A percentile compares a stretch with the other conserved stretches of the same genome.
These are phyloP conservation scores for Leucosporidium creatinivorum DNA, from an alignment of 768 basidiomycete species.

Conservation along the genomic window DNA sequence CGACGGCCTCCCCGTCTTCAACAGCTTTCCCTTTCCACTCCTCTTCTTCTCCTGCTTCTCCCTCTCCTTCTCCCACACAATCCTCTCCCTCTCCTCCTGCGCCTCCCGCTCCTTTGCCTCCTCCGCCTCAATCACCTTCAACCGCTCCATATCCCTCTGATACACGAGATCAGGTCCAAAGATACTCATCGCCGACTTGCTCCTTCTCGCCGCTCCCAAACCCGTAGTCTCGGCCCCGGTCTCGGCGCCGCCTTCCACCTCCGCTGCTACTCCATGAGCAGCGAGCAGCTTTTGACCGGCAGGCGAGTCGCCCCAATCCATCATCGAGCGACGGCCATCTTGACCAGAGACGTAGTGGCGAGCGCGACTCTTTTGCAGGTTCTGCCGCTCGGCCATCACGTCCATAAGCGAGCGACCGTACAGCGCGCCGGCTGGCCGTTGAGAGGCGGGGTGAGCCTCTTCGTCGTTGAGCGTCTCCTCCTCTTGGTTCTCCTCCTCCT, in stretches of 20 bases:
- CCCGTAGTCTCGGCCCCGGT: background rate
- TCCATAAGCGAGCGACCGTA: conserved; percentile 32
- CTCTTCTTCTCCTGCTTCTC: conserved; percentile 14
- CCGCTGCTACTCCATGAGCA: background rate
- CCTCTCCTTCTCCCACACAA: conserved; percentile 4
- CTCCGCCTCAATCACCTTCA: conserved; percentile 12
- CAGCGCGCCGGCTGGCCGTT: conserved; percentile 21
- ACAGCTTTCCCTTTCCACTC: conserved; percentile 5
- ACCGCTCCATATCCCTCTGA: conserved; percentile 17
- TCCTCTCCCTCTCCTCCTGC: background rate
- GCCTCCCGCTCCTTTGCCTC: conserved; percentile 20
- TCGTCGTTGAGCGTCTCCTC: background rate
- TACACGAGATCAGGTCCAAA: conserved; percentile 31
- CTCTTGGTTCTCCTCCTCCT: background rate
- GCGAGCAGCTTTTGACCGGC: background rate
- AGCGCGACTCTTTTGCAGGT: conserved; percentile 5
- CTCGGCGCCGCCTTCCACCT: background rate
- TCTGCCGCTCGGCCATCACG: conserved; percentile 26
- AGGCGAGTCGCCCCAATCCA: conserved; percentile 16
- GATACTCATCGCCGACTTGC: conserved; percentile 7
- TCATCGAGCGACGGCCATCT: conserved; percentile 26
- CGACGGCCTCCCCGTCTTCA: background rate
- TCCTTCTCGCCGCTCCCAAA: background rate
- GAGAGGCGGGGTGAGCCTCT: background rate
- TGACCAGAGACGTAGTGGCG: conserved; percentile 11